Conservation (phyloP, 371 early-diverging fungal species). For the Mortierella sp. region DNA sequence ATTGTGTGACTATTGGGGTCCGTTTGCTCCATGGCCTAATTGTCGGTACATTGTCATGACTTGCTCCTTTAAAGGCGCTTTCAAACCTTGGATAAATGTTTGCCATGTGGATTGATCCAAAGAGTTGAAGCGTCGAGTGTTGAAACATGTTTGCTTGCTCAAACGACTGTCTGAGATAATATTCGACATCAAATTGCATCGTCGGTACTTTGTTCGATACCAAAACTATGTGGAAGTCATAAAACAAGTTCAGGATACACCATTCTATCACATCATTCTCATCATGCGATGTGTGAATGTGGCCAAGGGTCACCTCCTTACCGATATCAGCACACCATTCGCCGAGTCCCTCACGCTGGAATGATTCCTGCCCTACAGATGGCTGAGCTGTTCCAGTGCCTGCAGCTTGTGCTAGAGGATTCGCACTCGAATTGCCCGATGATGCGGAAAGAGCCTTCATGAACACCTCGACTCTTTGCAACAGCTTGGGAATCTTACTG, state of each 20-base stretch:
- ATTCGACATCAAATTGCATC: slow-evolving; percentile 21
- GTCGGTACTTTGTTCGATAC: slow-evolving; percentile 39
- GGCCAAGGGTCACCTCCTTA: too few species aligned
- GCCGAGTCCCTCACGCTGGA: slow-evolving; percentile 31
- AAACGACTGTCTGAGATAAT: slow-evolving; percentile 16
- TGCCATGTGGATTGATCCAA: slow-evolving; percentile 48
- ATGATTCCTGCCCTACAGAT: slow-evolving; percentile 3
- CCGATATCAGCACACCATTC: slow-evolving; percentile 53
- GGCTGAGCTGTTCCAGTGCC: slow-evolving; percentile 5
- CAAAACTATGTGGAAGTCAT: slow-evolving; percentile 16
- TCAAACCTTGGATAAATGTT: slow-evolving; percentile 33
- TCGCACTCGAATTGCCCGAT: not conserved
- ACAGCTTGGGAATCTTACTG: slow-evolving; percentile 20
- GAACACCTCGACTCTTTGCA: slow-evolving; percentile 37
- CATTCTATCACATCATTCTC: too few species aligned
- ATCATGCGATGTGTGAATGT: too few species aligned
- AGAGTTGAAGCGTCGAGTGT: slow-evolving; percentile 27
- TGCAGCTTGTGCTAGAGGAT: slow-evolving; percentile 1
- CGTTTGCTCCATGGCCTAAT: slow-evolving; percentile 2
- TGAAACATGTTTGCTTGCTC: slow-evolving; percentile 28
- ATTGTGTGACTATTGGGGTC: slow-evolving; percentile 1
- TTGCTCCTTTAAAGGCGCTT: slow-evolving; percentile 16
- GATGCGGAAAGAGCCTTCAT: slow-evolving; percentile 43
- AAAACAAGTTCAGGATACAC: too few species aligned
- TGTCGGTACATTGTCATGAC: not conserved